Conservation (phyloP, 2,329 filamentous ascomycete species). For the Monilinia vaccinii-corymbosi region DNA sequence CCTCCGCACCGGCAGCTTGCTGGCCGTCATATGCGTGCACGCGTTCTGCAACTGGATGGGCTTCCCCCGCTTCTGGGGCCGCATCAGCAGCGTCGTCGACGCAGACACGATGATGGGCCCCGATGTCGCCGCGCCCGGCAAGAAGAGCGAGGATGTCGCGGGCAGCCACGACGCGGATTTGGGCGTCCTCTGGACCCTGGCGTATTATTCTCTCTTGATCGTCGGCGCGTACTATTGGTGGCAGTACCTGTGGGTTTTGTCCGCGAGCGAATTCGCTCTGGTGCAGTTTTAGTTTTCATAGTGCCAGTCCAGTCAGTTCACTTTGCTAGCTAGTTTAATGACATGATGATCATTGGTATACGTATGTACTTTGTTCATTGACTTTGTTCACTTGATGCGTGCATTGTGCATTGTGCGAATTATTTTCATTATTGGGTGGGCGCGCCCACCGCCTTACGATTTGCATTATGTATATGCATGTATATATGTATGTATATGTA, state of each 20-base stretch:
- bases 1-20: constrained; percentile 72
- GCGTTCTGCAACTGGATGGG: constrained; percentile 91
- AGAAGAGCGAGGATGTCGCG: constrained; percentile 32
- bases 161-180: constrained; percentile 25
- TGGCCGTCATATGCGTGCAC: constrained; percentile 68
- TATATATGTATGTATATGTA: no score
- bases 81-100: constrained; percentile 39
- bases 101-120: constrained; percentile 20
- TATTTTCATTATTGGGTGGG: not conserved
- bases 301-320: no score
- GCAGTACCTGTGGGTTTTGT: constrained; percentile 60
- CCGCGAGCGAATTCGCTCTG: constrained; percentile 50
- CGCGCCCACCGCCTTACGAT: not conserved
- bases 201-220: constrained; percentile 72
- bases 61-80: constrained; percentile 76
- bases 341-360: no score
- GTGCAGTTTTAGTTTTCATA: constrained; percentile 19
- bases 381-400: no score
- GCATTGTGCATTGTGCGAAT: not conserved
- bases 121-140: constrained; percentile 27
- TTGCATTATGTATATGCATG: no score
- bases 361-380: no score
- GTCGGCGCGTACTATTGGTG: constrained; percentile 65
- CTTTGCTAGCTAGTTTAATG: not conserved
- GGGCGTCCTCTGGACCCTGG: constrained; percentile 55